phyloP scores from a whole-genome alignment of 805 yeast species.

The Myxozyma udenii region DNA sequence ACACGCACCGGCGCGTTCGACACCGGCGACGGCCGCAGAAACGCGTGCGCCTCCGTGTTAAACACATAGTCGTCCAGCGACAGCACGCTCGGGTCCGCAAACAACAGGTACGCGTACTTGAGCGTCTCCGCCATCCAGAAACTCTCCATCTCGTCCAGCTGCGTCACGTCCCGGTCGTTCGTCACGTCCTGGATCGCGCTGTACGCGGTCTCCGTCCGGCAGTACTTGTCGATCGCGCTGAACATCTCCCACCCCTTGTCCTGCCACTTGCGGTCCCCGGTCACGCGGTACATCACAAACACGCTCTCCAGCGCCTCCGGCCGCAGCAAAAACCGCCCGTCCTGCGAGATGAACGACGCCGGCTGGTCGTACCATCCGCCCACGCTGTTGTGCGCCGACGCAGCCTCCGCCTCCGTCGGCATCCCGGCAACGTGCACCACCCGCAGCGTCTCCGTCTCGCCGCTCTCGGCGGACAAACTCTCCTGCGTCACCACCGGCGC shows the following conservation, averaged over 20 bases:
- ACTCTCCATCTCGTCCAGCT: constrained; percentile 38
- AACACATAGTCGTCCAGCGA: constrained; percentile 54
- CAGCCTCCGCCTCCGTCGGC: not conserved
- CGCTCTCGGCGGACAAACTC: not conserved
- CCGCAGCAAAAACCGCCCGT: constrained; percentile 45
- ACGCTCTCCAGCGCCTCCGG: constrained; percentile 64
- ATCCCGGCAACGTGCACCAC: not conserved
- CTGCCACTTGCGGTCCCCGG: constrained; percentile 59
- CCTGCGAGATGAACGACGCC: constrained; percentile 22
- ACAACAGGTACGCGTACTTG: constrained; percentile 53
- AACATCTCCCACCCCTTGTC: constrained; percentile 53
- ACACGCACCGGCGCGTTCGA: constrained; percentile 10
- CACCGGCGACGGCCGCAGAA: constrained; percentile 35
- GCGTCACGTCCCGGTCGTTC: constrained; percentile 31
- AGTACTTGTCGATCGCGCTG: constrained; percentile 38
- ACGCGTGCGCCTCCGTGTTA: constrained; percentile 64
- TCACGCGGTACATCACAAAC: constrained; percentile 55
- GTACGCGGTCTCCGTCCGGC: constrained; percentile 38
- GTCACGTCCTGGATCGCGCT: constrained; percentile 46
- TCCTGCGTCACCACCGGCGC: no score
- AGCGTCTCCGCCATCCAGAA: constrained; percentile 60
- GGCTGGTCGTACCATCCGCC: constrained; percentile 32
- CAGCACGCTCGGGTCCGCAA: constrained; percentile 43
- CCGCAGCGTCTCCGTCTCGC: constrained; percentile 1
- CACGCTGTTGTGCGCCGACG: not conserved